Base-by-base conservation (phyloP, 2,329 filamentous ascomycete species). In the Clonostachys rosea region DNA sequence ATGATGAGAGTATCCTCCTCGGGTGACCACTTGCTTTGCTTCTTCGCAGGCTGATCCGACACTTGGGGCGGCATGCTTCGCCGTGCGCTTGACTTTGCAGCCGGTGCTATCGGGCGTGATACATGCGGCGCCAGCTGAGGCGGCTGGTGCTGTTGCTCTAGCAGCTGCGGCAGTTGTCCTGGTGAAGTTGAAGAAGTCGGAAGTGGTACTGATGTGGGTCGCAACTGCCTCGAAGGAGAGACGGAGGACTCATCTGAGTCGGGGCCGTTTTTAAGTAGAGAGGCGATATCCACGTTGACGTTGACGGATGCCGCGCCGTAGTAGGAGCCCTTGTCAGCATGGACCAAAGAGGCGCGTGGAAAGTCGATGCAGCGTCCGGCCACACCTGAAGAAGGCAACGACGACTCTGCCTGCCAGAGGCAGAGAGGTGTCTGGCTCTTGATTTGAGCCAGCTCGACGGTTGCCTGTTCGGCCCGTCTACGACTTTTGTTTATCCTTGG, bases 1-100 rank as follows among this genome's bases (percentile, higher is more conserved):
- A 96, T 96, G 57, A 96, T 96, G 43, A 94, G 73, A n/a, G 87
- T 83, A 66, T 97, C 91, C 66, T 97, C 92, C 52, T 96, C 90
- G 1, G 87, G 77, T 6, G 89, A 95, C 94, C 94, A 97, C 68
- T 97, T 97, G 62, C 89, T 95, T 67, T 96, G 91, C 70, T 92
- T 95, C 73, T 94, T 95, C 34, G 89, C 88, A 17, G 89, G 89
- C 36, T 85, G 87, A 56, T 84, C 79, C 34, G 73, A 63, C 14
- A 71, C 69, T 60, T 84, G 78, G 34, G 78, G 64, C 45, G 61
- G 58, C 58, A 65, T 63, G 45, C 57, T 59, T 54, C 64, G 62
- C 48, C 61, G 56, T 49, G 51, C 60, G 53, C 57, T 56, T 18
- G 59, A 51, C 56, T 63, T 60, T 44, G 59, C 54, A 47, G 60